Evolutionary conservation across 805 yeast species (phyloP), one percentile per base, ranked within the genome.

Genomic region (Metschnikowia picachoensis): DNA sequence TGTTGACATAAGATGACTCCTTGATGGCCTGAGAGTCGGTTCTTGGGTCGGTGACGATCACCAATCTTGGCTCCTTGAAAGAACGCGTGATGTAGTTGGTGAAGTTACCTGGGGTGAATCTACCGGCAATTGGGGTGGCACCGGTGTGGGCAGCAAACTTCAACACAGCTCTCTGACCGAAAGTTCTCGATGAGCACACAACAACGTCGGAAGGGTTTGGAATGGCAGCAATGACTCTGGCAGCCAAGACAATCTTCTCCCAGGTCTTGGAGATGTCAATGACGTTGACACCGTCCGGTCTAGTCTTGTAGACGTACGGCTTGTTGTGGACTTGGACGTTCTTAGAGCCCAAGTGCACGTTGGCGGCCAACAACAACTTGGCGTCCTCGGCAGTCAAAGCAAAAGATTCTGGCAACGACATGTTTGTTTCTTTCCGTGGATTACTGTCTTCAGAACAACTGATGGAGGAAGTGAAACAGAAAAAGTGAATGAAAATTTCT

Each of bases 31-130:
- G 99, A 72, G 96, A 87, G 73, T 94, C 99, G 64, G 98, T 92
- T 86, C 98, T 92, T 82, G 99, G 99, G 81, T 94, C 99, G 69
- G 98, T 92, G 71, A 94, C 99, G 67, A 94, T 81, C 74, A 94
- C 90, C 74, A 94, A 85, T 82, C 99, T 89, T 84, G 99, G 99
- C 83, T 94, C 99, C 82, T 92, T 94, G 97, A 94, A 94, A 66
- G 97, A 89, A 80, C 97, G 92, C 78, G 99, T 94, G 83, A 92
- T 94, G 83, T 94, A 94, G 83, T 94, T 94, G 75, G 99, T 94
- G 94, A 94, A 94, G 82, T 87, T 85, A 88, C 99, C 99, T 79
- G 99, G 99, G 68, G 99, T 94, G 87, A 94, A 94, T 83, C 99
- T 90, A 80, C 99, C 99, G 67, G 99, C 99, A 80, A 94, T 92